These are phyloP conservation scores for Durotheca rogersii DNA, from an alignment of 495 filamentous ascomycete species.

Conservation along the genomic window DNA sequence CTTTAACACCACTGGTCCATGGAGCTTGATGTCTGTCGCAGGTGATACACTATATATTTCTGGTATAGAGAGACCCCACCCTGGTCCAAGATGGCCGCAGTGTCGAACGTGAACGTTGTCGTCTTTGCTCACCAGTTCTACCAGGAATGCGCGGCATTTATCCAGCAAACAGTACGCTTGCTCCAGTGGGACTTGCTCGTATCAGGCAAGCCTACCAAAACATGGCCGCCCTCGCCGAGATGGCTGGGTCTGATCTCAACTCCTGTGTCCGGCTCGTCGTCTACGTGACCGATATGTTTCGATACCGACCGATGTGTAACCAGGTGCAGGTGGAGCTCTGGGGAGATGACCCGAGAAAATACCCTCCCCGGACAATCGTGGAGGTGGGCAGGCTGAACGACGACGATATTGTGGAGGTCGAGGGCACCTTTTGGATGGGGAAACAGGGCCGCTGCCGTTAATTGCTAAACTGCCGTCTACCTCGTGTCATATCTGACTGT, in stretches of 20 bases:
- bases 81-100: too few relatives aligned
- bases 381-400: slow-evolving; percentile 24
- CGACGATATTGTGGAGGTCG: slow-evolving; percentile 27
- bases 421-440: slow-evolving; percentile 23
- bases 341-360: slow-evolving; percentile 20
- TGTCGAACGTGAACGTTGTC: too few relatives aligned
- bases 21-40: slow-evolving; percentile 26
- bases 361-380: slow-evolving; percentile 24
- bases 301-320: slow-evolving; percentile 27
- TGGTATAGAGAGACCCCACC: too few relatives aligned
- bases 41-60: slow-evolving; percentile 24
- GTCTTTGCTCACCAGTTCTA: neutral
- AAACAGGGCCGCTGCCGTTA: neutral
- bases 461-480: too few relatives aligned
- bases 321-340: slow-evolving; percentile 18
- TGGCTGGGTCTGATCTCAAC: slow-evolving; percentile 19
- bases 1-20: slow-evolving; percentile 23
- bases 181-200: slow-evolving; percentile 14
- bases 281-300: slow-evolving; percentile 26
- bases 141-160: slow-evolving; percentile 22
- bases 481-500: too few relatives aligned
- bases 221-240: slow-evolving; percentile 20
- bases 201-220: slow-evolving; percentile 22
- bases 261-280: slow-evolving; percentile 16
- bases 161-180: slow-evolving; percentile 17